A percentile compares a stretch with the other conserved stretches of the same genome.
Conservation (phyloP, 805 yeast species). For the Vanderwaltozyma tropicalis region DNA sequence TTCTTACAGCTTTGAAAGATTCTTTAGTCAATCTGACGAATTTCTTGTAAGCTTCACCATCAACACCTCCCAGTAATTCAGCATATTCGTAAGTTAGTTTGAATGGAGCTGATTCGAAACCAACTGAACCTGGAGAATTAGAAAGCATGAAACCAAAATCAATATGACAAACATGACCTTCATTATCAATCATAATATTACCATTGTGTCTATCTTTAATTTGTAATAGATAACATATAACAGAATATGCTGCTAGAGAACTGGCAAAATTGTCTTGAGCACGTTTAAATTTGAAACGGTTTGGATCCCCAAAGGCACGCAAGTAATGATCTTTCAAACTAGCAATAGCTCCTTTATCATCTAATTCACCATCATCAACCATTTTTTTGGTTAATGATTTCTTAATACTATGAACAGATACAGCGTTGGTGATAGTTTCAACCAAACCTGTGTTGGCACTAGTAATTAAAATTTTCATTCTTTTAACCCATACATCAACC, state of each 20-base stretch:
- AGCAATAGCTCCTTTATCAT: slow-evolving; percentile 57
- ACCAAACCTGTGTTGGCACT: slow-evolving; percentile 86
- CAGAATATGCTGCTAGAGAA: slow-evolving; percentile 85
- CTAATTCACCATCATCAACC: slow-evolving; percentile 48
- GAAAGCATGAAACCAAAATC: slow-evolving; percentile 92
- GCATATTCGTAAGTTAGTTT: slow-evolving; percentile 84
- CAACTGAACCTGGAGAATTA: slow-evolving; percentile 93
- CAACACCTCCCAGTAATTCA: slow-evolving; percentile 74
- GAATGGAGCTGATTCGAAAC: slow-evolving; percentile 96
- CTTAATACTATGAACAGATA: slow-evolving; percentile 88
- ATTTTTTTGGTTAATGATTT: slow-evolving; percentile 78
- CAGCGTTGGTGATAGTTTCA: slow-evolving; percentile 91
- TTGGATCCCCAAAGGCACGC: slow-evolving; percentile 60
- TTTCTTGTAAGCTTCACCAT: slow-evolving; percentile 46
- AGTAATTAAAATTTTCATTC: slow-evolving; percentile 86
- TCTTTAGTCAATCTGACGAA: slow-evolving; percentile 57
- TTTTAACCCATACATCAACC: slow-evolving; percentile 80
- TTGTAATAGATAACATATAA: slow-evolving; percentile 80
- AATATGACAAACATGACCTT: slow-evolving; percentile 90
- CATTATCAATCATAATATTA: slow-evolving; percentile 90
- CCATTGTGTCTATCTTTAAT: slow-evolving; percentile 97
- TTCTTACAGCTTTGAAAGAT: slow-evolving; percentile 66
- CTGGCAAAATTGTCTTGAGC: slow-evolving; percentile 82
- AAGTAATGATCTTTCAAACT: slow-evolving; percentile 70
- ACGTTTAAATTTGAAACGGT: slow-evolving; percentile 43